These are phyloP conservation scores for Amaranthus tricolor DNA, from an alignment of 179 eudicot species.

Conservation along the genomic window DNA sequence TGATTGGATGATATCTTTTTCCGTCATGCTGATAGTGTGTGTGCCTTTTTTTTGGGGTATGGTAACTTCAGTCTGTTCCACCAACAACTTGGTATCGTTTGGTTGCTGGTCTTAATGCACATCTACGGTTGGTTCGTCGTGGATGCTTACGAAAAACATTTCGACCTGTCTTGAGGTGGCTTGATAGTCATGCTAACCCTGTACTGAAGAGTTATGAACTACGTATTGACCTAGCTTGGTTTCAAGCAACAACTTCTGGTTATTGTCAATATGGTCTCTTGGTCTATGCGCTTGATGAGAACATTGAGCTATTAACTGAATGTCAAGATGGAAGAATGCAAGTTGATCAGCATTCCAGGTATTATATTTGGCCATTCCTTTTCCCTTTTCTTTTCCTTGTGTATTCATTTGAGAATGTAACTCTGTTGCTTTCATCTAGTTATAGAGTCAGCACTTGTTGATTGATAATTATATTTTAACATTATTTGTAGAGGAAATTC, in stretches of 20 bases:
- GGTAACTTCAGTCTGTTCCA: conserved; percentile 63
- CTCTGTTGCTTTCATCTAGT: neutral
- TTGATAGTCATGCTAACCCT: conserved; percentile 90
- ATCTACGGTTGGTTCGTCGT: conserved; percentile 79
- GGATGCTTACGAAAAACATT: conserved; percentile 74
- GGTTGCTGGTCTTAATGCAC: conserved; percentile 96
- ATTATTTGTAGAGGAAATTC: conserved; percentile 46
- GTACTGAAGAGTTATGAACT: conserved; percentile 52
- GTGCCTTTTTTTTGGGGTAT: neutral
- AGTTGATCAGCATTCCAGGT: conserved; percentile 53
- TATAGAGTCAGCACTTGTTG: conserved; percentile 5
- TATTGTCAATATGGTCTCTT: conserved; percentile 85
- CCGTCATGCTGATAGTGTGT: conserved; percentile 1
- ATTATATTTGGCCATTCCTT: conserved; percentile 5
- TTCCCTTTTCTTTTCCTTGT: neutral
- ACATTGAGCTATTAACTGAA: conserved; percentile 38
- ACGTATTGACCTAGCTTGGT: conserved; percentile 66
- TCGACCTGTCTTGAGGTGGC: conserved; percentile 67
- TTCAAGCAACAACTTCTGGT: conserved; percentile 79
- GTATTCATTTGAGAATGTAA: conserved; percentile 3
- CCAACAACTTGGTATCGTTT: conserved; percentile 97
- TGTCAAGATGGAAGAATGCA: conserved; percentile 34
- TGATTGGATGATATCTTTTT: conserved; percentile 6
- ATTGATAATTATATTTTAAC: conserved; percentile 16
- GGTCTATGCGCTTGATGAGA: conserved; percentile 56